Conservation (phyloP, 441 rosid genomes). For the Populus trichocarpa region DNA sequence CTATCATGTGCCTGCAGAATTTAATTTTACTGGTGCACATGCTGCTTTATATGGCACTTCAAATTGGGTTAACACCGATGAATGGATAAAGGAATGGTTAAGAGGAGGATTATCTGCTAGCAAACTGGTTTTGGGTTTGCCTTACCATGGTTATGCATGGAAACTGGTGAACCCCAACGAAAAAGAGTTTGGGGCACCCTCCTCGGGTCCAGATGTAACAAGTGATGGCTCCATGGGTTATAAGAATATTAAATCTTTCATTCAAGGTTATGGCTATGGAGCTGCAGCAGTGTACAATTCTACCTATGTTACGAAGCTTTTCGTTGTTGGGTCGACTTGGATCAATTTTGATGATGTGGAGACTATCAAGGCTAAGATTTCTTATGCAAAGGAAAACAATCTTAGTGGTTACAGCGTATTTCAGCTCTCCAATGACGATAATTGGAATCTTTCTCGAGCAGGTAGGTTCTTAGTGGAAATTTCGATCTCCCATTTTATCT, state of each 20-base stretch:
- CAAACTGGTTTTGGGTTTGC: conserved; percentile 45
- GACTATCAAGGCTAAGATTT: conserved; percentile 34
- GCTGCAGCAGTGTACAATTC: conserved; percentile 32
- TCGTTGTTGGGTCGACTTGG: conserved; percentile 28
- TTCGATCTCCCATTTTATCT: background rate
- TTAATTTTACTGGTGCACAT: conserved; percentile 28
- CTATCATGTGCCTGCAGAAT: background rate
- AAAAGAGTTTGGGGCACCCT: conserved; percentile 24
- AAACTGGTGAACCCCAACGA: conserved; percentile 23
- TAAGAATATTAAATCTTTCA: conserved; percentile 22
- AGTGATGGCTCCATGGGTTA: conserved; percentile 40
- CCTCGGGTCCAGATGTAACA: conserved; percentile 30
- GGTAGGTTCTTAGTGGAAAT: conserved; percentile 7
- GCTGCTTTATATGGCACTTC: conserved; percentile 39
- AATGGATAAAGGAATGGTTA: conserved; percentile 33
- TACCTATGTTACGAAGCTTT: conserved; percentile 36
- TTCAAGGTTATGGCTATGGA: conserved; percentile 37
- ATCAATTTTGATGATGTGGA: conserved; percentile 50
- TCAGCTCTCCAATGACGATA: conserved; percentile 36
- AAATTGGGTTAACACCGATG: conserved; percentile 29
- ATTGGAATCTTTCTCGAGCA: conserved; percentile 46
- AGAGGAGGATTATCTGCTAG: conserved; percentile 28
- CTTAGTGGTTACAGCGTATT: conserved; percentile 39
- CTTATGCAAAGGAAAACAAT: conserved; percentile 35
- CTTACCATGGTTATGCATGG: conserved; percentile 56